Base-by-base conservation (phyloP, 1,139 yeast species). In the Geotrichum histeridarum region DNA sequence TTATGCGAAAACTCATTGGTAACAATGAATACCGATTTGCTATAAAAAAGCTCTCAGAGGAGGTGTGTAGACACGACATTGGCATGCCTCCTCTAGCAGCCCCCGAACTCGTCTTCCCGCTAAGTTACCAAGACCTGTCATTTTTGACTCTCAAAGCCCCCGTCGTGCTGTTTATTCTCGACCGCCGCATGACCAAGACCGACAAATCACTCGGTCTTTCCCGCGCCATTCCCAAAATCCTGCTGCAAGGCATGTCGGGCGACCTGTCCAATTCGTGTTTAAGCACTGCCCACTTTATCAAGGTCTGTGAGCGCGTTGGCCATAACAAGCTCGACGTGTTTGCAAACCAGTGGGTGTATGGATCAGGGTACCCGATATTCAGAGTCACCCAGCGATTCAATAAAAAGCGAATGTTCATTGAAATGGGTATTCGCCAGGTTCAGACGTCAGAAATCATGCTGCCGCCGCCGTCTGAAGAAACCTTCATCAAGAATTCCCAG, bases 211-310 rank as follows among this genome's bases (percentile, higher is more conserved):
- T 93, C 69, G 99, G 99, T 1, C 75, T 94, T 57, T 83, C 93
- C 1, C 80, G 99, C 59, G 98, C 90, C 0, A 78, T 94, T 42
- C 97, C 99, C 0, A 93, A 91, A 64, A 74, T 94, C 27, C 89
- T 93, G 63, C 73, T 94, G 42, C 98, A 93, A 67, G 95, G 96
- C 0, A 89, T 94, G 94, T 87, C 96, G 3, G 96, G 96, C 15
- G 99, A 93, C 63, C 72, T 91, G 51, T 80, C 80, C 30, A 86
- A 87, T 64, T 88, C 94, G n/a, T 78, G 82, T 43, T 69, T 93
- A 32, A 82, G 95, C 6, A 84, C 97, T 0, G 76, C 78, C 9
- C 97, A 93, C 71, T 91, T 94, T 64, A 95, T 88, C 63, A 84
- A 86, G 62, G 84, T 90, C 12, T 91, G 98, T 70, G 99, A 94